Percentiles rank a stretch among this genome's conserved stretches.
Conservation (phyloP, 2,329 filamentous ascomycete species). For the Aspergillus jensenii region DNA sequence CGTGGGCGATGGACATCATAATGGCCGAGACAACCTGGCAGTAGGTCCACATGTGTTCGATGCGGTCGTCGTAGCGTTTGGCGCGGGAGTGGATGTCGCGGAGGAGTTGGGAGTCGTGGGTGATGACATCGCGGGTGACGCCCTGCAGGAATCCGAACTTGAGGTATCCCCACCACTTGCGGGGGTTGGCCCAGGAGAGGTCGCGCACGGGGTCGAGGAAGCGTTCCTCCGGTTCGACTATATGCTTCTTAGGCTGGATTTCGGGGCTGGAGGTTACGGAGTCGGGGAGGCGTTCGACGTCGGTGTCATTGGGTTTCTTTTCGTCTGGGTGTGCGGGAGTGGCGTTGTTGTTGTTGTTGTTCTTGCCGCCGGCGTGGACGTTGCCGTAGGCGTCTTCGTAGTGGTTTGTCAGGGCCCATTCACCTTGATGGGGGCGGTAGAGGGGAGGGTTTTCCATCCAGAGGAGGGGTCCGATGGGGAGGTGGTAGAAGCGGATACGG, state of each 20-base stretch:
- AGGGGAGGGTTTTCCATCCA: slow-evolving; percentile 39
- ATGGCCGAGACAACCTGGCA: slow-evolving; percentile 43
- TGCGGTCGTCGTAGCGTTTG: slow-evolving; percentile 46
- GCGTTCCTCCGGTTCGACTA: slow-evolving; percentile 24
- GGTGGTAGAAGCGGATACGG: slow-evolving; percentile 24
- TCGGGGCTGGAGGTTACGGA: slow-evolving; percentile 20
- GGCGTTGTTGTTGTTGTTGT: background rate
- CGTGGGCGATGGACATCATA: slow-evolving; percentile 47
- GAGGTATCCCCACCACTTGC: slow-evolving; percentile 36
- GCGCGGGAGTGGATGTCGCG: slow-evolving; percentile 42
- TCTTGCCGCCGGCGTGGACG: slow-evolving; percentile 20
- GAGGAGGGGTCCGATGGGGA: slow-evolving; percentile 43
- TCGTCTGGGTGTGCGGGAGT: background rate
- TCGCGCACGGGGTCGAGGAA: slow-evolving; percentile 23
- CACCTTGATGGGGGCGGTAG: slow-evolving; percentile 41
- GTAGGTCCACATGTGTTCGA: slow-evolving; percentile 51
- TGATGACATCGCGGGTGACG: slow-evolving; percentile 44
- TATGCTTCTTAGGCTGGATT: slow-evolving; percentile 20
- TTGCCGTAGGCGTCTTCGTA: slow-evolving; percentile 36
- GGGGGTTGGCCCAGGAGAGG: slow-evolving; percentile 19
- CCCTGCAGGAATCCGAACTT: slow-evolving; percentile 48
- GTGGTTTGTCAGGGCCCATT: slow-evolving; percentile 41
- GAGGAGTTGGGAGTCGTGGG: slow-evolving; percentile 40
- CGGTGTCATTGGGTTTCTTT: slow-evolving; percentile 11
- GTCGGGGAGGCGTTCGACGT: slow-evolving; percentile 16